These are phyloP conservation scores for Auriscalpium microsporum DNA, from an alignment of 768 basidiomycete genomes.

Conservation along the genomic window DNA sequence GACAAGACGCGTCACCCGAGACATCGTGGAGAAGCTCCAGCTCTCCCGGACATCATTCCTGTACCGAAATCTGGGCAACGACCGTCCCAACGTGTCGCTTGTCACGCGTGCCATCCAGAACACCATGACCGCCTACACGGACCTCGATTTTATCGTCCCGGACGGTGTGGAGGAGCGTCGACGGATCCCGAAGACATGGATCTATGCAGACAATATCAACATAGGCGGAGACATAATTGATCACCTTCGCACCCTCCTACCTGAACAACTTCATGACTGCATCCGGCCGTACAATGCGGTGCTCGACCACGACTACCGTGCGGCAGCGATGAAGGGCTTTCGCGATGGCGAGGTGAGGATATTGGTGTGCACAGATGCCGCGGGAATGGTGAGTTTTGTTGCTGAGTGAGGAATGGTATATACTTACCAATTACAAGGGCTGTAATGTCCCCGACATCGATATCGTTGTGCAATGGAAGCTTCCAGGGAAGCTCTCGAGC, in stretches of 20 bases:
- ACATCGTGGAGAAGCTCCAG: constrained; percentile 12
- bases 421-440: constrained; percentile 6
- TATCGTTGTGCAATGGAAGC: constrained; percentile 31
- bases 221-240: constrained; percentile 12
- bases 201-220: constrained; percentile 19
- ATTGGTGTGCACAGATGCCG: constrained; percentile 20
- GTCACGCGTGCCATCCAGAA: constrained; percentile 19
- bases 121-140: constrained; percentile 15
- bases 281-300: constrained; percentile 18
- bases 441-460: constrained; percentile 23
- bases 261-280: background rate
- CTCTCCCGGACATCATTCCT: constrained; percentile 4
- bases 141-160: constrained; percentile 21
- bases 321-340: constrained; percentile 14
- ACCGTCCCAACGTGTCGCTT: constrained; percentile 19
- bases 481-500: constrained; percentile 20
- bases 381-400: constrained; percentile 14
- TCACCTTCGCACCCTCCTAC: constrained; percentile 7
- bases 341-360: constrained; percentile 11
- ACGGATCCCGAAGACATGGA: constrained; percentile 20
- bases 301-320: constrained; percentile 10
- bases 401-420: background rate
- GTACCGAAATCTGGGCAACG: constrained; percentile 18
- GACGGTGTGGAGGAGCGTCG: background rate
- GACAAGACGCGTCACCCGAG: constrained; percentile 9